Base-by-base conservation (phyloP, 2,329 filamentous ascomycete genomes). In the Xylaria sp. region DNA sequence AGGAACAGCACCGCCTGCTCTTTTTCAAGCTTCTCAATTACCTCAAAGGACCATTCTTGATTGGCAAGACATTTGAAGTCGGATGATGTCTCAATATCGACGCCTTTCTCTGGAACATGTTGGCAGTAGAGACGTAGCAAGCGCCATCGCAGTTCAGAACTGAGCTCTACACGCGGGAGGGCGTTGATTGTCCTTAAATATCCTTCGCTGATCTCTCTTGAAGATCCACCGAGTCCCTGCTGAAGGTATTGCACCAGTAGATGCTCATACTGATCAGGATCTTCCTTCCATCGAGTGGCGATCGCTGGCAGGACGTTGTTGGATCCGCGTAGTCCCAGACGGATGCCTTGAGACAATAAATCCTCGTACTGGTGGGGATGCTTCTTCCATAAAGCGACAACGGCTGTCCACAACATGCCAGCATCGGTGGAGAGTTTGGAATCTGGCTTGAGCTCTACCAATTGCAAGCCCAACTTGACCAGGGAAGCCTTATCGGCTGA, bases 101-200 rank as follows among this genome's bases (percentile, higher is more conserved):
- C 56, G 47, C 68, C 68, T 27, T 63, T 55, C 39, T 42, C 27
- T 8, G 65, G 68, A 24, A 68, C 58, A 51, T 70, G 51, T 59
- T 62, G 61, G 21, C 68, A 70, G 56, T 65, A 70, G 42, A 70
- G 47, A 54, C 65, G 61, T 51, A 70, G 54, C 42, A 70, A 62
- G 17, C 68, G 61, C 68, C 65, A 70, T 54, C 65, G 57, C 21
- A 68, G 30, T 34, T 61, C 47, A 53, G 65, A 6, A 51, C 27
- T 47, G 48, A 61, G 56, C 24, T 65, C 24, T 50, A 14, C n/a
- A 45, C 17, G 17, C 1, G 59, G 32, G 1, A 62, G 9, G 24
- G 9, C 12, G 30, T 17, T 47, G 42, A 66, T 42, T 36, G 24
- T 53, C 17, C 30, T 48, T 6, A 55, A 32, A 65, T 65, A 68